phyloP scores from a whole-genome alignment of 2,329 filamentous ascomycete genomes.

The Diaporthe nobilis region DNA sequence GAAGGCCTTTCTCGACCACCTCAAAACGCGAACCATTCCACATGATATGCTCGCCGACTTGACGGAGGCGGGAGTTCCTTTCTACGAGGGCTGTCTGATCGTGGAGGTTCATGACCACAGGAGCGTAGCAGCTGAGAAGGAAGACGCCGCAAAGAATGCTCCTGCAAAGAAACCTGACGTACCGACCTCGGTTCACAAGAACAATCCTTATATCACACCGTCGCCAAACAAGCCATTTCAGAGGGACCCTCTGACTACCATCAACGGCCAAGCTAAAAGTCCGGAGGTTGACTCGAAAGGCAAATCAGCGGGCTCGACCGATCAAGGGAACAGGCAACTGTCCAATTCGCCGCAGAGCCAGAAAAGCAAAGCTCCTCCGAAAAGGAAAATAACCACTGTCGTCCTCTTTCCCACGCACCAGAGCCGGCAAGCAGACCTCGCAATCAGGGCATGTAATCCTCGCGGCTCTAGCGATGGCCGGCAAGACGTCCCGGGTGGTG shows the following conservation, averaged over 20 bases:
- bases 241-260: conserved; percentile 58
- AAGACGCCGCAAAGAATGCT: conserved; percentile 66
- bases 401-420: conserved; percentile 89
- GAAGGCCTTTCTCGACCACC: conserved; percentile 83
- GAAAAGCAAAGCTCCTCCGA: conserved; percentile 62
- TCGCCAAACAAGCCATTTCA: conserved; percentile 87
- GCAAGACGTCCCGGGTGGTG: conserved; percentile 50
- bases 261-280: conserved; percentile 45
- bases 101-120: conserved; percentile 94
- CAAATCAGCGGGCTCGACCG: conserved; percentile 58
- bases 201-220: conserved; percentile 90
- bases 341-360: conserved; percentile 64
- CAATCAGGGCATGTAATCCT: conserved; percentile 82
- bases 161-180: conserved; percentile 70
- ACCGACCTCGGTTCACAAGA: conserved; percentile 91
- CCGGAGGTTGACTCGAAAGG: conserved; percentile 54
- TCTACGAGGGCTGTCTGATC: conserved; percentile 96
- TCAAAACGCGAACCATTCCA: conserved; percentile 83
- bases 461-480: conserved; percentile 56
- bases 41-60: conserved; percentile 91
- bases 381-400: conserved; percentile 79
- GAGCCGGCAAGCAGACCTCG: conserved; percentile 81
- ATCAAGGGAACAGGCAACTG: conserved; percentile 72
- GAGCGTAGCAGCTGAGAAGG: conserved; percentile 73
- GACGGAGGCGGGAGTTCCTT: conserved; percentile 77